A percentile compares a stretch with the other conserved stretches of the same genome.
phyloP scores from a whole-genome alignment of 116 monocot genomes.

The Phalaenopsis hybrid region DNA sequence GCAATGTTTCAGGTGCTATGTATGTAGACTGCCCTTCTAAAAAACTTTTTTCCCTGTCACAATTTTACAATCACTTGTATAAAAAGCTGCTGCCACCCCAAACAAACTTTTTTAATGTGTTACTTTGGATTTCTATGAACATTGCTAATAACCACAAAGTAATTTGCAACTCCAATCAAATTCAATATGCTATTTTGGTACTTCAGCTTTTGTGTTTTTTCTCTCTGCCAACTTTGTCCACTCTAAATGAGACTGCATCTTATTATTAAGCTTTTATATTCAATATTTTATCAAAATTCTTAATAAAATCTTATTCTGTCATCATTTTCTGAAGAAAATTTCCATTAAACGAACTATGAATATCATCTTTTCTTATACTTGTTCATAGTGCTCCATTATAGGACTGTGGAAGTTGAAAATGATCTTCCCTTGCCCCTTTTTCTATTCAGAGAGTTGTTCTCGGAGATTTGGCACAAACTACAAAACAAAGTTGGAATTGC shows the following conservation, averaged over 20 bases:
- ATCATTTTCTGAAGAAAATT: neutral
- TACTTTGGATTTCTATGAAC: too few species aligned
- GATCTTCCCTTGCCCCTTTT: neutral
- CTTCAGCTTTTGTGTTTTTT: neutral
- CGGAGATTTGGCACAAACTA: slow-evolving; percentile 25
- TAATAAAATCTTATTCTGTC: neutral
- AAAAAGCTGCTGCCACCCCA: too few species aligned
- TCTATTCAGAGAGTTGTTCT: slow-evolving; percentile 32
- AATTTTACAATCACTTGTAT: too few species aligned
- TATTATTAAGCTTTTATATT: too few species aligned
- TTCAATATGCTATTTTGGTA: neutral
- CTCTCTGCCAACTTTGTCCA: too few species aligned
- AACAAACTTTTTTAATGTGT: too few species aligned
- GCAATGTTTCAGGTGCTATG: too few species aligned
- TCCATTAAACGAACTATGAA: neutral
- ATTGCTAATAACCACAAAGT: neutral
- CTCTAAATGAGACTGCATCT: too few species aligned
- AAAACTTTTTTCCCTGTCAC: too few species aligned
- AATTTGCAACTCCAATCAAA: neutral
- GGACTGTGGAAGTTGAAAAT: neutral
- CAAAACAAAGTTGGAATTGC: slow-evolving; percentile 30
- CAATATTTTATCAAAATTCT: neutral
- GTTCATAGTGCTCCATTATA: neutral
- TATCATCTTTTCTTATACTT: neutral
- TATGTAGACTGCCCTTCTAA: too few species aligned